phyloP scores from a whole-genome alignment of 495 filamentous ascomycete genomes.

The Neurospora tetraspora region DNA sequence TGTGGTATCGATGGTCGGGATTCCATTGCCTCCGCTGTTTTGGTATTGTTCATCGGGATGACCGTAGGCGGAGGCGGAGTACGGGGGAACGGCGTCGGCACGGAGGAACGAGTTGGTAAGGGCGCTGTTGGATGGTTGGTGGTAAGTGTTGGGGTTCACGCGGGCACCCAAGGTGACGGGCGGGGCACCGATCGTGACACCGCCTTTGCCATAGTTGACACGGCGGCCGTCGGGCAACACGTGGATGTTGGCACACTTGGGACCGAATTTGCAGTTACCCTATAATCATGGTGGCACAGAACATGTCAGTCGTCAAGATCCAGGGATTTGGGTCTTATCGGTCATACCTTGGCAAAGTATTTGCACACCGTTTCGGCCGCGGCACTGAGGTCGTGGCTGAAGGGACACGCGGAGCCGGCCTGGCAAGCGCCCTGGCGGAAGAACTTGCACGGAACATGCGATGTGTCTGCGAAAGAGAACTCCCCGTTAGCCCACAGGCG shows the following conservation, averaged over 20 bases:
- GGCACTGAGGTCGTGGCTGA: slow-evolving; percentile 79
- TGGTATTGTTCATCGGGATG: slow-evolving; percentile 38
- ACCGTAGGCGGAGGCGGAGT: slow-evolving; percentile 27
- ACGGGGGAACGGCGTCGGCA: slow-evolving; percentile 46
- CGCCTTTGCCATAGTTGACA: slow-evolving; percentile 61
- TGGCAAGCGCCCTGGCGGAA: slow-evolving; percentile 93
- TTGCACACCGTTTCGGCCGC: slow-evolving; percentile 84
- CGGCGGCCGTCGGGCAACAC: slow-evolving; percentile 87
- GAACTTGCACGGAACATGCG: slow-evolving; percentile 99
- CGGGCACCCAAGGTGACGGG: slow-evolving; percentile 58
- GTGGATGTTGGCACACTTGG: slow-evolving; percentile 93
- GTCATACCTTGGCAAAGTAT: slow-evolving; percentile 86
- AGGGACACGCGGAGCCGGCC: slow-evolving; percentile 90
- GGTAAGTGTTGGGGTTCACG: slow-evolving; percentile 50
- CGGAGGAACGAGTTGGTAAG: slow-evolving; percentile 75
- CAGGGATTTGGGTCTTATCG: background rate
- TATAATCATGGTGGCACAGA: slow-evolving; percentile 28
- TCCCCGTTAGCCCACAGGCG: background rate
- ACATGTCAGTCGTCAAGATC: slow-evolving; percentile 19
- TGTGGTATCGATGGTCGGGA: slow-evolving; percentile 73
- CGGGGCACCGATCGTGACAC: slow-evolving; percentile 37
- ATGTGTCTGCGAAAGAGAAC: slow-evolving; percentile 56
- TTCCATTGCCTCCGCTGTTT: slow-evolving; percentile 38
- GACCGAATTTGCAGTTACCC: slow-evolving; percentile 99
- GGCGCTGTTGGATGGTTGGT: slow-evolving; percentile 54